These are phyloP conservation scores for Chlamydomonas schloesseri DNA, from an alignment of 139 green algal species.

Conservation along the genomic window DNA sequence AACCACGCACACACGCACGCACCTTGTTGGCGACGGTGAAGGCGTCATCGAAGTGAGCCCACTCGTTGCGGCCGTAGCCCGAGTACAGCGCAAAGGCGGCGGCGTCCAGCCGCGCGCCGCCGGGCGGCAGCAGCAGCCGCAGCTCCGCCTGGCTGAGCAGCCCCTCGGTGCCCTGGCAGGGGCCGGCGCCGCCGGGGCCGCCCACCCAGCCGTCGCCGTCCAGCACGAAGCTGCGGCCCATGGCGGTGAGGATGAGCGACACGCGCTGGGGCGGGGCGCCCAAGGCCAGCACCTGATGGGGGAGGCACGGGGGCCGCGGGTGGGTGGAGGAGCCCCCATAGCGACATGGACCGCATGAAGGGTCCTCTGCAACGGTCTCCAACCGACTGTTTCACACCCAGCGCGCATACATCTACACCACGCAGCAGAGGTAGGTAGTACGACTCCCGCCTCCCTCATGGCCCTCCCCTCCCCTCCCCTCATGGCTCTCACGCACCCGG, in stretches of 20 bases:
- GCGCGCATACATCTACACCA: too few species aligned
- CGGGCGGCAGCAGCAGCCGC: not conserved
- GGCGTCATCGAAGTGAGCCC: not conserved
- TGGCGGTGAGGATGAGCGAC: not conserved
- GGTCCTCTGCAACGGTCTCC: too few species aligned
- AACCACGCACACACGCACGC: not conserved
- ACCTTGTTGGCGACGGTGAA: not conserved
- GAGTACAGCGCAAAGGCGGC: not conserved
- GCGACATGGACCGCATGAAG: too few species aligned
- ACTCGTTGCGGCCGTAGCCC: not conserved
- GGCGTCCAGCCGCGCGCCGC: not conserved
- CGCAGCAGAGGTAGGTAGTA: too few species aligned
- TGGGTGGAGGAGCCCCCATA: too few species aligned
- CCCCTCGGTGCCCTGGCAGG: not conserved
- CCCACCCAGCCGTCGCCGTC: not conserved
- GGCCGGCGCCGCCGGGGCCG: too few species aligned
- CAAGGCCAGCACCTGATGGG: not conserved
- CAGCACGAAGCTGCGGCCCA: not conserved
- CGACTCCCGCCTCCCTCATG: too few species aligned
- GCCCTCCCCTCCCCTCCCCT: too few species aligned
- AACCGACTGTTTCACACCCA: too few species aligned
- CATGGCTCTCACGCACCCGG: not conserved
- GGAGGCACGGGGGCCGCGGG: too few species aligned
- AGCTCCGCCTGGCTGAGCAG: not conserved
- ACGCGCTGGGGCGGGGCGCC: not conserved